Evolutionary conservation across 2,329 filamentous ascomycete species (phyloP).

Genomic region (Colletotrichum gigasporum): DNA sequence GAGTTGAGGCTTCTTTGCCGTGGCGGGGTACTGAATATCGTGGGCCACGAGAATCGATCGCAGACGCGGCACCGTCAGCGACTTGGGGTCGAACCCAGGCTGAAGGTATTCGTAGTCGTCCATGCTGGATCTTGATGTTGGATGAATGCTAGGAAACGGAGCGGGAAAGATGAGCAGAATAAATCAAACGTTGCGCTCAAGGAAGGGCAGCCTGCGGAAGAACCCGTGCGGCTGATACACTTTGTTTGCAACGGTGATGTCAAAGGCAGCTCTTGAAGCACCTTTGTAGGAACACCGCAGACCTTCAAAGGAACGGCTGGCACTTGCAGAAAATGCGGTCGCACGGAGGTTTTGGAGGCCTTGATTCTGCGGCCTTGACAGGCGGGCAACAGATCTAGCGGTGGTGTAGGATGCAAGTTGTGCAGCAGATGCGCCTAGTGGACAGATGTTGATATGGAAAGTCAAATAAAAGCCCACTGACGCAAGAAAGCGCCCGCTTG

Average conservation of each 20-base stretch:
- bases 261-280: conserved; percentile 10
- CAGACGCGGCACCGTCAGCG: conserved; percentile 86
- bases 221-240: conserved; percentile 16
- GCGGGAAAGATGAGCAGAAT: background rate
- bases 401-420: conserved; percentile 27
- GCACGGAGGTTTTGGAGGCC: conserved; percentile 15
- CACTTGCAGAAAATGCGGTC: background rate
- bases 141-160: background rate
- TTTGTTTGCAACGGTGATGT: conserved; percentile 18
- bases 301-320: background rate
- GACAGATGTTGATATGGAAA: conserved; percentile 24
- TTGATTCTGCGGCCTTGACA: conserved; percentile 28
- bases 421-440: conserved; percentile 13
- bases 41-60: conserved; percentile 92
- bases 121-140: conserved; percentile 52
- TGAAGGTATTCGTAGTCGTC: conserved; percentile 83
- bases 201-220: background rate
- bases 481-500: conserved; percentile 38
- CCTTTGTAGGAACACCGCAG: background rate
- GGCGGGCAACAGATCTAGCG: conserved; percentile 12
- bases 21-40: conserved; percentile 84
- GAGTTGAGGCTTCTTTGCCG: conserved; percentile 90
- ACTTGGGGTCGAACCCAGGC: conserved; percentile 83
- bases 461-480: conserved; percentile 38
- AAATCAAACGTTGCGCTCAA: conserved; percentile 1